Evolutionary conservation across 2,329 filamentous ascomycete genomes (phyloP), one percentile per base, ranked within the genome.

Genomic region (Cercospora zeae-maydis): DNA sequence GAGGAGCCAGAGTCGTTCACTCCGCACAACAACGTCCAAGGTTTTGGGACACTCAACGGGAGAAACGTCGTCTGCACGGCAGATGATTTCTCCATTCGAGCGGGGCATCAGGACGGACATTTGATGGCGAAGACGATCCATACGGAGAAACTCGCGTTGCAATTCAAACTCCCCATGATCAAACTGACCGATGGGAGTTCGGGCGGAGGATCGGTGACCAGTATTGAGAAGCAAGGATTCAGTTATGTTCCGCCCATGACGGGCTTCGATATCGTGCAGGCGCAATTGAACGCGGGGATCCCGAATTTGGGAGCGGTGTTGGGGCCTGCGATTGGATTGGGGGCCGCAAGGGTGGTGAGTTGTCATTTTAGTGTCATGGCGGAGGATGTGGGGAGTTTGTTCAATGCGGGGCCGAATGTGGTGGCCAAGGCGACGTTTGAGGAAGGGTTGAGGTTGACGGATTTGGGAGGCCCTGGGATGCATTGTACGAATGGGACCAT

Each of bases 291-390:
- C 67, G 75, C 81, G 66, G 86, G 86, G 0, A 88, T 88, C 54
- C 86, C 86, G 1, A 88, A 88, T 69, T 69, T 88, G 1, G 86
- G 85, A 1, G 86, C 86, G 1, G 84, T 87, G 0, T 69, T 88
- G 10, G 86, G 86, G 0, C 86, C 86, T 4, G 86, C 86, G 0
- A 86, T 88, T 64, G 86, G 86, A 0, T 75, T 88, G 1, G 86
- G 86, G 7, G 85, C 86, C 2, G 85, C 86, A 1, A 76, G 86
- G 42, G 84, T 87, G 0, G 83, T 86, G 1, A 79, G 81, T 1
- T 87, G 84, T 51, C 86, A 88, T 70, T 88, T 88, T 69, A 85
- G 82, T 1, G 86, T 88, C 34, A 88, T 88, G 86, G 85, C 86
- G 2, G 84, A 77, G 4, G 84, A 88, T 70, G 78, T 88, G 1